Evolutionary conservation across 306 rosid species (phyloP), one percentile per base, ranked within the genome.

Genomic region (Dalbergia cultrata): DNA sequence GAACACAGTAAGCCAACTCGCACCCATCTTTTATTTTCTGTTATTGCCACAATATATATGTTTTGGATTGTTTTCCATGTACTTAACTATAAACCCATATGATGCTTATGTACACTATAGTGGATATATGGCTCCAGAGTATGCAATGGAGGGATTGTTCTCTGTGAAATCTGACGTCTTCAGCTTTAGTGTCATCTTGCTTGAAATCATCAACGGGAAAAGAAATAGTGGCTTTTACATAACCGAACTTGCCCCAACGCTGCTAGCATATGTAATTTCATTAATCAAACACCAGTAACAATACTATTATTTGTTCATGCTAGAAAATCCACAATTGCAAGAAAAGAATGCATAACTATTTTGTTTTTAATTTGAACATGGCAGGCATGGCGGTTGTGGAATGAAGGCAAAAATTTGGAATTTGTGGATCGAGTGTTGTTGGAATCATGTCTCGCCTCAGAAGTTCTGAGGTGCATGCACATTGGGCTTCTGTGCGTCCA

Each of bases 101-200:
- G 68, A 60, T 62, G 41, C 26, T 74, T 37, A 69, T 73, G 9
- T 3, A 18, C 14, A 65, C 71, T 77, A 76, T 37, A 88, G 90
- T 34, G 90, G 92, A 61, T 90, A 90, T 58, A 90, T 90, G 87
- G 84, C 94, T 58, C 92, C 92, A 1, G 89, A 88, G 1, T 88
- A 88, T 43, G 94, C 90, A 70, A 90, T 90, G 89, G 86, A 83
- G 17, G 92, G 92, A 12, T 12, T 85, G 14, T 90, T 88, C 72
- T 86, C 89, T 0, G 72, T 81, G 5, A 90, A 90, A 70, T 90
- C 92, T 0, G 91, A 90, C 79, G 88, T 85, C 2, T 90, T 85
- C 85, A 88, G 91, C 72, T 90, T 90, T n/a, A 90, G 95, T 2
- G 86, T 90, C 13, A 70, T 90, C 43, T 56, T 89, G 65, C 90